Percentiles rank a stretch among this genome's conserved stretches.
Conservation (phyloP, 306 rosid species). For the Sindora glabra region DNA sequence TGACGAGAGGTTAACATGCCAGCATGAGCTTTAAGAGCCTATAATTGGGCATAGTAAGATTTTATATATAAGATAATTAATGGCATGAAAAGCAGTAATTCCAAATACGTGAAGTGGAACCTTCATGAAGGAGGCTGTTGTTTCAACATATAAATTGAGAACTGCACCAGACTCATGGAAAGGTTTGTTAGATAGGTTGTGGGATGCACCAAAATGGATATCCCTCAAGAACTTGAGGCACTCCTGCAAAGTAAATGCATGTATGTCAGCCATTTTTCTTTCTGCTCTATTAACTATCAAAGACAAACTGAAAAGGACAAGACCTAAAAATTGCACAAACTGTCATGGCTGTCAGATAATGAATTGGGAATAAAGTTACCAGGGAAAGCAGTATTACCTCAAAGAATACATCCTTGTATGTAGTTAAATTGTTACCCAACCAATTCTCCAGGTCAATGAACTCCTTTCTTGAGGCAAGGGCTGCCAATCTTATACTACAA, state of each 20-base stretch:
- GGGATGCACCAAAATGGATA: constrained; percentile 64
- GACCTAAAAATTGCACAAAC: not conserved
- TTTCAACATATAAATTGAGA: constrained; percentile 50
- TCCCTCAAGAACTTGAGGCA: constrained; percentile 81
- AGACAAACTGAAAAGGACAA: constrained; percentile 2
- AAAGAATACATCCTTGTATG: constrained; percentile 64
- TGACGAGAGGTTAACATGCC: constrained; percentile 39
- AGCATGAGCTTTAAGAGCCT: constrained; percentile 81
- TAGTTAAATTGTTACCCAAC: constrained; percentile 57
- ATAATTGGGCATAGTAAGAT: constrained; percentile 8
- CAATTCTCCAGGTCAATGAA: constrained; percentile 85
- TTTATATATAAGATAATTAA: constrained; percentile 1
- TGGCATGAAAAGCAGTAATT: not conserved
- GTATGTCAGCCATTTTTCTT: constrained; percentile 8
- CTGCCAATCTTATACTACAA: constrained; percentile 73
- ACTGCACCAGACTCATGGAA: constrained; percentile 64
- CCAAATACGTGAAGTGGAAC: constrained; percentile 26
- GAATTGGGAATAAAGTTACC: not conserved
- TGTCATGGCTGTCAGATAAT: not conserved
- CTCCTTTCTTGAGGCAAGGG: constrained; percentile 79
- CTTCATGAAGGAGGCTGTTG: constrained; percentile 62
- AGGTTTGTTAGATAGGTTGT: constrained; percentile 55
- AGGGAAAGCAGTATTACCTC: constrained; percentile 47
- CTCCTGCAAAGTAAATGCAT: constrained; percentile 48
- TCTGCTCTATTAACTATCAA: not conserved